Conservation (phyloP, 768 basidiomycete species). For the Cystofilobasidium ferigula region DNA sequence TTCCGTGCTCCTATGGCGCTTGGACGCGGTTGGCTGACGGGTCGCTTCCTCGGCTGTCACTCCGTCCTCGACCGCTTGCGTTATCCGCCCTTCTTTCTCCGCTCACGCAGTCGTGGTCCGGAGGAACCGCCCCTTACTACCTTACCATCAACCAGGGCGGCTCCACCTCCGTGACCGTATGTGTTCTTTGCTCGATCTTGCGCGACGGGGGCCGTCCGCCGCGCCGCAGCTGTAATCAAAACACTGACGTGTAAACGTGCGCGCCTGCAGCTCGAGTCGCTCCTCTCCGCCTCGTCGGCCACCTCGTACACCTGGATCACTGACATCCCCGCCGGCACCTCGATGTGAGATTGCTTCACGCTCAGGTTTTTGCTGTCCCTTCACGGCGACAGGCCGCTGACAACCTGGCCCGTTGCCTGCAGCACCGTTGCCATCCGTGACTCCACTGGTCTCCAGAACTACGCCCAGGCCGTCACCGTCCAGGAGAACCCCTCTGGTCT, state of each 20-base stretch:
- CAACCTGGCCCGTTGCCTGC: background rate
- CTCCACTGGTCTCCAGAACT: slow-evolving; percentile 2
- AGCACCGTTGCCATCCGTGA: slow-evolving; percentile 8
- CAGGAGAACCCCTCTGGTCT: background rate
- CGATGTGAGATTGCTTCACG: background rate
- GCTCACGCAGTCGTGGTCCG: slow-evolving; percentile 14
- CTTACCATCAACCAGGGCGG: slow-evolving; percentile 26
- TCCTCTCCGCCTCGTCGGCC: slow-evolving; percentile 6
- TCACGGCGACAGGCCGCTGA: no score
- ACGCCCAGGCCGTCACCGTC: slow-evolving; percentile 10
- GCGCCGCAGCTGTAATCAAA: background rate
- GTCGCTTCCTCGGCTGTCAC: no score
- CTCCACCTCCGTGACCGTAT: slow-evolving; percentile 12
- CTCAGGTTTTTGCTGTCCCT: background rate
- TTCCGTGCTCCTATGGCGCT: background rate
- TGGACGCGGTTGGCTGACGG: background rate
- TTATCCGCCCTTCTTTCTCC: background rate
- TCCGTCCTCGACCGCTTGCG: no score
- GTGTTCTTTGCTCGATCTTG: background rate
- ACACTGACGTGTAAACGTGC: background rate
- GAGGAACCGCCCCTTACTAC: slow-evolving; percentile 26
- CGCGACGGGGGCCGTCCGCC: no score
- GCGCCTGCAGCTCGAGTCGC: slow-evolving; percentile 19
- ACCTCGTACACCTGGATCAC: slow-evolving; percentile 26
- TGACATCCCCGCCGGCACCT: slow-evolving; percentile 22